phyloP scores from a whole-genome alignment of 2,329 filamentous ascomycete species.

The Paecilomyces formosus region DNA sequence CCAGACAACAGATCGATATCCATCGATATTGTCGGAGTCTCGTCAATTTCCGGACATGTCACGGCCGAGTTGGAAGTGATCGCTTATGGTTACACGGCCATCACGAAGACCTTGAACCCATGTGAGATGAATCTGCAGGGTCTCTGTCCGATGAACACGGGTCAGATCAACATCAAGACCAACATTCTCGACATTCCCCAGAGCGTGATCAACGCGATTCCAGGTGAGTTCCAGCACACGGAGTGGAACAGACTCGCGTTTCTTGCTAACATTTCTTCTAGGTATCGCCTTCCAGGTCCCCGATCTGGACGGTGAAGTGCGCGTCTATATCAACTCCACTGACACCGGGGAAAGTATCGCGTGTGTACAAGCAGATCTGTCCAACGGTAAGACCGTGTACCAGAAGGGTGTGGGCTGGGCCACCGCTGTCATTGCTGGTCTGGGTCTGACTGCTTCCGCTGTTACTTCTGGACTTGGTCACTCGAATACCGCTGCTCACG shows the following conservation, averaged over 20 bases:
- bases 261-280: conserved; percentile 14
- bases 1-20: conserved; percentile 61
- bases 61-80: conserved; percentile 67
- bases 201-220: conserved; percentile 58
- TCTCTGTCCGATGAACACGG: conserved; percentile 85
- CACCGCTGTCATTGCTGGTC: conserved; percentile 77
- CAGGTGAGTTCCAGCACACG: conserved; percentile 41
- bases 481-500: conserved; percentile 88
- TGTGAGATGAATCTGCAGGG: conserved; percentile 63
- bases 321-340: conserved; percentile 70
- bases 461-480: conserved; percentile 85
- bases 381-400: conserved; percentile 88
- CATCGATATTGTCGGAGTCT: conserved; percentile 73
- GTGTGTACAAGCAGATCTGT: conserved; percentile 80
- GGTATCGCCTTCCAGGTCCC: conserved; percentile 82
- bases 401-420: conserved; percentile 83
- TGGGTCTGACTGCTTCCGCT: conserved; percentile 77
- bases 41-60: conserved; percentile 75
- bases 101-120: conserved; percentile 64
- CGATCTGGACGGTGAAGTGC: conserved; percentile 80
- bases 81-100: conserved; percentile 73
- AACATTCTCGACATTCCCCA: conserved; percentile 51
- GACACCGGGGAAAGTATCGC: conserved; percentile 60
- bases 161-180: conserved; percentile 69
- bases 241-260: neutral